Evolutionary conservation across 2,329 filamentous ascomycete genomes (phyloP).

Genomic region (Trichoderma lentiforme): DNA sequence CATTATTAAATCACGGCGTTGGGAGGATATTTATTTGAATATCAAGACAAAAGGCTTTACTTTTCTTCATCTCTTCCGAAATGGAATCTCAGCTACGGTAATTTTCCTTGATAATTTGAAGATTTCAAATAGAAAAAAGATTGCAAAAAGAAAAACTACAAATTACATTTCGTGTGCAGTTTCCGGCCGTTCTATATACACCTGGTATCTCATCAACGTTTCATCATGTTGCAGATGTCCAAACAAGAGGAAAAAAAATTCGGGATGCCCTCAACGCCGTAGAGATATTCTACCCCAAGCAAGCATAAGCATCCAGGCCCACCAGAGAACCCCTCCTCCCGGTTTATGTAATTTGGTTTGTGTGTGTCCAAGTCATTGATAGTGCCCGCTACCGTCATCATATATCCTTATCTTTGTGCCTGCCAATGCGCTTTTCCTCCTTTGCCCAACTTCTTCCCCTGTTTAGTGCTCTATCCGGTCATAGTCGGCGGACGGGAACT

Average conservation of each 20-base stretch:
- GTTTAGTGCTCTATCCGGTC: conserved; percentile 41
- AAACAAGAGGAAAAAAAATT: conserved; percentile 11
- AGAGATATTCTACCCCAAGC: conserved; percentile 14
- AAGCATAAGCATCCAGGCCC: conserved; percentile 12
- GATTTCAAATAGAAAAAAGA: background rate
- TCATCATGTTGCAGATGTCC: conserved; percentile 12
- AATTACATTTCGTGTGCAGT: conserved; percentile 13
- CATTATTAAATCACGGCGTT: conserved; percentile 8
- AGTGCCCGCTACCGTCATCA: conserved; percentile 12
- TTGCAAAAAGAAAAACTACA: background rate
- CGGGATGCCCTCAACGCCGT: conserved; percentile 15
- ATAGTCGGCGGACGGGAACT: conserved; percentile 58
- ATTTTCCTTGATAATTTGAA: background rate
- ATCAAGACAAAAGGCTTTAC: background rate
- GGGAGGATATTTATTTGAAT: background rate
- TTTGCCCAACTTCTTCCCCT: background rate
- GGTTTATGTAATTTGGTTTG: conserved; percentile 20
- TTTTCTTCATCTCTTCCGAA: background rate
- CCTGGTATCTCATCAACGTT: conserved; percentile 16
- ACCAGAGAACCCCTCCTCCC: background rate
- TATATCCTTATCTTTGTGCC: conserved; percentile 3
- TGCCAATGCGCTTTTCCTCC: background rate
- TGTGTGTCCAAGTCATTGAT: conserved; percentile 13
- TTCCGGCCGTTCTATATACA: conserved; percentile 16
- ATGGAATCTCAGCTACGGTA: background rate